Base-by-base conservation (phyloP, 495 filamentous ascomycete genomes). In the Penicillium chermesinum region DNA sequence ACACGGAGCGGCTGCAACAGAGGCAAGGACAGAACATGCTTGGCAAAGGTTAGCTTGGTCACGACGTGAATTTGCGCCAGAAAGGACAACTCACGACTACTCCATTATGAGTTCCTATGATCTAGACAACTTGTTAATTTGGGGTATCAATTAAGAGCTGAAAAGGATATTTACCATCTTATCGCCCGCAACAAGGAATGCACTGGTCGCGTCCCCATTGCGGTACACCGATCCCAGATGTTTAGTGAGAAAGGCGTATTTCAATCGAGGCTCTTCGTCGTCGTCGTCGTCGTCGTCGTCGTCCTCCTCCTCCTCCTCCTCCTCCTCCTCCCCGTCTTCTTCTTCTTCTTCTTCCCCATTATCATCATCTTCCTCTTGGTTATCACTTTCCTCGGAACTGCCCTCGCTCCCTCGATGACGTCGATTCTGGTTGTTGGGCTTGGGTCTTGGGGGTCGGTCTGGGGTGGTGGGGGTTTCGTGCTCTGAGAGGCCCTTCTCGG, bases 61-160 rank as follows among this genome's bases (percentile, higher is more conserved):
- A 22, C 15, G 19, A 27, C 14, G 36, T 13, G 2, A 20, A 38
- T 14, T 18, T 19, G 8, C 2, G 17, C 12, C 2, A 32, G 35
- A 46, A 5, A n/a, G 19, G 14, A 19, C 18, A 34, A 73, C 87
- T 79, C 75, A 95, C 90, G 56, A 97, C 89, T 58, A 93, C 95
- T 54, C 93, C 93, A 69, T 95, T 96, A 66, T 98, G 93, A 3
- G 94, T 96, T 53, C 93, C 93, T 52, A 94, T 73, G 46, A 97
- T 85, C 88, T 94, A 67, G 21, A 55, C 33, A 57, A 12, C 3
- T 43, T 19, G 17, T 67, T 49, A 69, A 59, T 37, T 36, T n/a
- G n/a, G n/a, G n/a, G n/a, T n/a, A n/a, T n/a, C n/a, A n/a, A n/a
- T n/a, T n/a, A n/a, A n/a, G n/a, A n/a, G n/a, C n/a, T n/a, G n/a